A percentile compares a stretch with the other conserved stretches of the same genome.
Evolutionary conservation across 2,329 filamentous ascomycete species (phyloP).

Genomic region (Hymenoscyphus fructigenus): DNA sequence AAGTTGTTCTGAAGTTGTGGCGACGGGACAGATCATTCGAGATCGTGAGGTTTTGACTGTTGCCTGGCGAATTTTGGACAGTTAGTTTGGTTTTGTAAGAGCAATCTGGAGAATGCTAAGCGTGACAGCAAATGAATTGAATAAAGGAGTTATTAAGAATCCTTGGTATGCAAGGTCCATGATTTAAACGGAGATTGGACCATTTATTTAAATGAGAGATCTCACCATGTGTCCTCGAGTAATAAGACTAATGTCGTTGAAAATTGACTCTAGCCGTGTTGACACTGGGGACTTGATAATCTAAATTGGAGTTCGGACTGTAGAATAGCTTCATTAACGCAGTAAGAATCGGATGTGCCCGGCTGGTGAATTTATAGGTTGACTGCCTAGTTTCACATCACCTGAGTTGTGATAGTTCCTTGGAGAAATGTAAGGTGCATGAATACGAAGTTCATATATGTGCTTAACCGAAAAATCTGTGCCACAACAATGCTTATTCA

Average conservation of each 20-base stretch:
- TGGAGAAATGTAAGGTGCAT: neutral
- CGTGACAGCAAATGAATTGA: neutral
- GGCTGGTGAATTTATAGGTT: neutral
- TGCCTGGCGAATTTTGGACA: constrained; percentile 10
- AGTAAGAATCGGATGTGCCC: neutral
- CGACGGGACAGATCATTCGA: constrained; percentile 6
- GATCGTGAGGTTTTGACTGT: constrained; percentile 6
- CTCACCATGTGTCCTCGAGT: constrained; percentile 3
- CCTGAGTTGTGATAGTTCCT: neutral
- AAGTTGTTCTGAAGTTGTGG: neutral
- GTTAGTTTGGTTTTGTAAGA: neutral
- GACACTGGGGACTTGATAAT: neutral
- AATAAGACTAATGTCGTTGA: neutral
- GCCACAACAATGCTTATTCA: neutral
- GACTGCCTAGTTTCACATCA: neutral
- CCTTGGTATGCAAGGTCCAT: constrained; percentile 6
- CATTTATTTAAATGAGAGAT: constrained; percentile 1
- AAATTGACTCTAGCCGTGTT: neutral
- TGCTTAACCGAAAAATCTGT: neutral
- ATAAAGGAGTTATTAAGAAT: constrained; percentile 7
- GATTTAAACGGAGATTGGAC: constrained; percentile 12
- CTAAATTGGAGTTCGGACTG: neutral
- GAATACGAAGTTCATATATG: neutral
- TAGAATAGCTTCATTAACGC: neutral
- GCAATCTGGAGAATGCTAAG: neutral